Evolutionary conservation across 768 basidiomycete species (phyloP).

Genomic region (Mycena rebaudengoi): DNA sequence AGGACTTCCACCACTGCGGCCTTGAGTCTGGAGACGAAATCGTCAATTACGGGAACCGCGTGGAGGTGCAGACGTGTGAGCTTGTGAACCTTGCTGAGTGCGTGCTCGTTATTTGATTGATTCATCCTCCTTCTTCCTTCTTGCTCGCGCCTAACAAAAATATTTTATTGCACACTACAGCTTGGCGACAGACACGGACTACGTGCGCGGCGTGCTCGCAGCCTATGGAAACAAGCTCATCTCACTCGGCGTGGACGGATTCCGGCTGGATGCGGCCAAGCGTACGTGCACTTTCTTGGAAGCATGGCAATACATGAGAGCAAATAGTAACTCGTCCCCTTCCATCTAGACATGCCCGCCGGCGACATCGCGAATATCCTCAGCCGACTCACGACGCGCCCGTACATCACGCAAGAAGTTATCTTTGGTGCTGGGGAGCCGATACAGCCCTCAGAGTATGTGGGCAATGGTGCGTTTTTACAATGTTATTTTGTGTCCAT

Average conservation of each 20-base stretch:
- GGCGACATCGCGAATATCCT: slow-evolving; percentile 64
- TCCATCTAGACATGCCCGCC: slow-evolving; percentile 60
- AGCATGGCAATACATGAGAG: too few species aligned
- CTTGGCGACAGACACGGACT: slow-evolving; percentile 68
- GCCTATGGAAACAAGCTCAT: slow-evolving; percentile 67
- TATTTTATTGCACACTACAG: too few species aligned
- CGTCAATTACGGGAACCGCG: slow-evolving; percentile 58
- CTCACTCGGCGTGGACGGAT: slow-evolving; percentile 67
- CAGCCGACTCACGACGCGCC: slow-evolving; percentile 46
- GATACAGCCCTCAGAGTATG: slow-evolving; percentile 65
- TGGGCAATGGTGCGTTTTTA: slow-evolving; percentile 49
- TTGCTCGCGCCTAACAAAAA: not conserved
- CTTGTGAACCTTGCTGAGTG: slow-evolving; percentile 62
- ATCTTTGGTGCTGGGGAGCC: slow-evolving; percentile 62
- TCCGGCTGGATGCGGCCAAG: slow-evolving; percentile 73
- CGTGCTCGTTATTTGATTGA: too few species aligned
- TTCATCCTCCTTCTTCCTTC: not conserved
- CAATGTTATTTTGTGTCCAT: not conserved
- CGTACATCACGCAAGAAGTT: slow-evolving; percentile 74
- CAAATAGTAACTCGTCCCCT: too few species aligned
- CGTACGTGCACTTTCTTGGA: slow-evolving; percentile 50
- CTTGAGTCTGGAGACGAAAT: slow-evolving; percentile 61
- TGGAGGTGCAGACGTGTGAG: slow-evolving; percentile 68
- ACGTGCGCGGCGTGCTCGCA: slow-evolving; percentile 64
- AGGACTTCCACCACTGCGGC: slow-evolving; percentile 74